Base-by-base conservation (phyloP, 306 rosid species). In the Begonia fuchsioides region DNA sequence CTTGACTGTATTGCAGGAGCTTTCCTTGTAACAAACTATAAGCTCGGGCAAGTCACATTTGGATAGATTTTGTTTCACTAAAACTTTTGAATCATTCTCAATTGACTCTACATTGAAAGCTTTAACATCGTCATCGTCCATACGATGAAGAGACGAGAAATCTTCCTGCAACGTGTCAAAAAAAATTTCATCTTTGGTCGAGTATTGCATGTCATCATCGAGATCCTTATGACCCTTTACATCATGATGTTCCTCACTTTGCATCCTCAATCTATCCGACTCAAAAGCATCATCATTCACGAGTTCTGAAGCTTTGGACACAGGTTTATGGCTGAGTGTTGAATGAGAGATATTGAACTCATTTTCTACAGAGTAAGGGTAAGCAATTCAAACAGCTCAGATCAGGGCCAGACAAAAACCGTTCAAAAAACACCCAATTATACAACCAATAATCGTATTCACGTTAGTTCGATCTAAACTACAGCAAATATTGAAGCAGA, bases 41-140 rank as follows among this genome's bases (percentile, higher is more conserved):
- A 69, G 13, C 50, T 84, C 79, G 13, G 93, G 84, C 55, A 69
- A 53, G 62, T 74, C 82, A 55, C 72, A 90, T 60, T 76, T 84
- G 12, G 57, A 45, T 18, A 71, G 64, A 51, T 77, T 69, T 68
- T 71, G 75, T 61, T 79, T 92, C 60, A 58, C 68, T 54, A 43
- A 77, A 55, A 49, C 39, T 47, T 76, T 69, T 12, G 69, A 26
- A 17, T 60, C 61, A 45, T 70, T 68, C 64, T 54, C 55, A 13
- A 63, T 41, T 10, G 64, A 58, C 51, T 63, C 68, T 43, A 63
- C 71, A 55, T n/a, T 56, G 35, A 65, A 56, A 13, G 54, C 68
- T 15, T 55, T 54, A 8, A 60, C 41, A 49, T 44, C 20, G 1
- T 47, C 38, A 11, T 48, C 17, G n/a, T 47, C 53, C 47, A 48